phyloP scores from a whole-genome alignment of 139 green algal genomes.

The Axilococcus clingmanii region DNA sequence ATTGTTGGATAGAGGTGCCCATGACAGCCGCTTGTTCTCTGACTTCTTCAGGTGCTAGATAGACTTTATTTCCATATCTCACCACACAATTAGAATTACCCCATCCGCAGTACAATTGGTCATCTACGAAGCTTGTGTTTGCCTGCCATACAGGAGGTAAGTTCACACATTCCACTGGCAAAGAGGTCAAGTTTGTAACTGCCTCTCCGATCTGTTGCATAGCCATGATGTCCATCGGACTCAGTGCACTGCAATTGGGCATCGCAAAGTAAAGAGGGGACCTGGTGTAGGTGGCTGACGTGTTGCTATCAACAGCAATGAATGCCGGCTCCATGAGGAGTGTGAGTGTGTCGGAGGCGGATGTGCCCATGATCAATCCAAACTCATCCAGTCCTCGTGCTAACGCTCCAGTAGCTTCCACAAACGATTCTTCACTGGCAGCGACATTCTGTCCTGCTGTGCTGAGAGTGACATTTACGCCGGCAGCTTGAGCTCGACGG shows the following conservation, averaged over 20 bases:
- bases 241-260: constrained; percentile 30
- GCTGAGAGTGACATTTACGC: not conserved
- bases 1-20: constrained; percentile 24
- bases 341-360: constrained; percentile 15
- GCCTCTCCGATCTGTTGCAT: constrained; percentile 15
- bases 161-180: constrained; percentile 33
- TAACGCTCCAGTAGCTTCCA: constrained; percentile 20
- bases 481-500: constrained; percentile 1
- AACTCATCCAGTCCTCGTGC: constrained; percentile 26
- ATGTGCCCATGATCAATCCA: constrained; percentile 33
- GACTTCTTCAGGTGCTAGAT: not conserved
- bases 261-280: constrained; percentile 36
- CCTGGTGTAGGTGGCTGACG: not conserved
- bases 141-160: constrained; percentile 13
- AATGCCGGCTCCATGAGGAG: constrained; percentile 47
- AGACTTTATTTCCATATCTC: not conserved
- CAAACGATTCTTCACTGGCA: constrained; percentile 13
- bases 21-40: too few relatives aligned
- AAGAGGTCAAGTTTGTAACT: constrained; percentile 30
- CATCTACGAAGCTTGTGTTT: not conserved
- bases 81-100: constrained; percentile 12
- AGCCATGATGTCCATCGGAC: constrained; percentile 5
- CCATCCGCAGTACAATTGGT: constrained; percentile 43
- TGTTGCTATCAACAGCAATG: constrained; percentile 4
- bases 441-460: not conserved